Conservation (phyloP, 2,329 filamentous ascomycete genomes). For the Helminthosporium solani region DNA sequence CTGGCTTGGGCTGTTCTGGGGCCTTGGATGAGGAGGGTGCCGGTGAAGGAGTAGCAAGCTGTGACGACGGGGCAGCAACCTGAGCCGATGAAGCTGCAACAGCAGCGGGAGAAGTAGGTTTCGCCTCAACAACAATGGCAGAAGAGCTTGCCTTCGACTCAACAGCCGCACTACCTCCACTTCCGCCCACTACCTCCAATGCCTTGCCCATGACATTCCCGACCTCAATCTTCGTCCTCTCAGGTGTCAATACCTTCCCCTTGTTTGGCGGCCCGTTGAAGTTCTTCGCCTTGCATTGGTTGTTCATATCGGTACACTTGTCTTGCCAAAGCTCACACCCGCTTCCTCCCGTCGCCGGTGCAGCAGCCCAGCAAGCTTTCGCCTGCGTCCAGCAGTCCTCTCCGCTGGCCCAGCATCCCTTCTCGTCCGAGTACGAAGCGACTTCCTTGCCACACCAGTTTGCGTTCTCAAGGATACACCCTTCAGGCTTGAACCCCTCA, state of each 20-base stretch:
- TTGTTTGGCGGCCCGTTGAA: slow-evolving; percentile 48
- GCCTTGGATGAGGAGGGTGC: not conserved
- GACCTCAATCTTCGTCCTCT: slow-evolving; percentile 31
- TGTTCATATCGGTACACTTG: slow-evolving; percentile 57
- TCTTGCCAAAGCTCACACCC: slow-evolving; percentile 64
- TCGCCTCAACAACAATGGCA: not conserved
- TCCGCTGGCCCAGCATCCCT: slow-evolving; percentile 58
- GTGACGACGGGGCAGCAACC: not conserved
- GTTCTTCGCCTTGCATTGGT: slow-evolving; percentile 44
- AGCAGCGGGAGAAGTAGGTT: slow-evolving; percentile 5
- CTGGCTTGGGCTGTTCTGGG: not conserved
- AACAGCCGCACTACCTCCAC: not conserved
- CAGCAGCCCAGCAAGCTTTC: slow-evolving; percentile 59
- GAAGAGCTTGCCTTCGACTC: slow-evolving; percentile 1
- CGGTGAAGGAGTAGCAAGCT: not conserved
- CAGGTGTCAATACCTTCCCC: slow-evolving; percentile 42
- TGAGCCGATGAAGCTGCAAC: not conserved
- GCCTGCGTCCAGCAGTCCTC: slow-evolving; percentile 57
- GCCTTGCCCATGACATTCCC: slow-evolving; percentile 25
- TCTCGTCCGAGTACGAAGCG: slow-evolving; percentile 55
- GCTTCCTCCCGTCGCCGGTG: slow-evolving; percentile 59
- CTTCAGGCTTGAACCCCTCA: slow-evolving; percentile 5
- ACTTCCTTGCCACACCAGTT: slow-evolving; percentile 72
- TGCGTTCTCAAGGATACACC: slow-evolving; percentile 56
- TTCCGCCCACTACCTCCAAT: slow-evolving; percentile 13